Conservation (phyloP, 768 basidiomycete species). For the Leccinum uliginosum region DNA sequence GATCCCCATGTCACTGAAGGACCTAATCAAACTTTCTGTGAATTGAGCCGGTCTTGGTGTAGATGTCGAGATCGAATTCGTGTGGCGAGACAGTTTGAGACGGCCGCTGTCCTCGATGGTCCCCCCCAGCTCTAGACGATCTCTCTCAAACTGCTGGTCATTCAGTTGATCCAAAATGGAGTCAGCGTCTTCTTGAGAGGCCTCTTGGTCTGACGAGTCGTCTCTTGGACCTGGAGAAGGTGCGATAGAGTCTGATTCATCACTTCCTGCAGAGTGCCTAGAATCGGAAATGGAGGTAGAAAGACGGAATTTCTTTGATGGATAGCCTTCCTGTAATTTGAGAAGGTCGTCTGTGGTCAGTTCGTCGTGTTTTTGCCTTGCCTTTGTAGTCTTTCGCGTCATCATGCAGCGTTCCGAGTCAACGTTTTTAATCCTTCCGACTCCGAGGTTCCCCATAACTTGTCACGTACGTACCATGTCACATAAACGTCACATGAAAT, state of each 20-base stretch:
- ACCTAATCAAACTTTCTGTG: conserved; percentile 16
- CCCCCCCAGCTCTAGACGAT: not conserved
- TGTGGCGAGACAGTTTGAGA: conserved; percentile 18
- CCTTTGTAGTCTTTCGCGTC: conserved; percentile 5
- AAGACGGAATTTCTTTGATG: conserved; percentile 33
- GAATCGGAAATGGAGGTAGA: conserved; percentile 2
- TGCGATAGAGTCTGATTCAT: conserved; percentile 5
- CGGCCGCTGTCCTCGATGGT: conserved; percentile 14
- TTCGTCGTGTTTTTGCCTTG: conserved; percentile 14
- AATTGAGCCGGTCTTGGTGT: conserved; percentile 5
- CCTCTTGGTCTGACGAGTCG: conserved; percentile 20
- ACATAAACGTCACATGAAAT: not conserved
- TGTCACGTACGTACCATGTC: conserved; percentile 1
- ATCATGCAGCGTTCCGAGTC: not conserved
- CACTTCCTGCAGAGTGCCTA: not conserved
- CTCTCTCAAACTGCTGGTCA: not conserved
- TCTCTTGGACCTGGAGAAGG: conserved; percentile 1
- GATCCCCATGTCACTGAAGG: conserved; percentile 59
- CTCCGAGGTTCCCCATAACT: too few species aligned
- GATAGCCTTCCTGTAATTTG: conserved; percentile 40
- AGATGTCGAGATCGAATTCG: conserved; percentile 13
- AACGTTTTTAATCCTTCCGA: not conserved
- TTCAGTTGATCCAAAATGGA: conserved; percentile 6
- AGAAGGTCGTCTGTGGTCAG: conserved; percentile 46
- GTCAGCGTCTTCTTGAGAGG: conserved; percentile 8